phyloP scores from a whole-genome alignment of 345 rosid species.

The Durio zibethinus region DNA sequence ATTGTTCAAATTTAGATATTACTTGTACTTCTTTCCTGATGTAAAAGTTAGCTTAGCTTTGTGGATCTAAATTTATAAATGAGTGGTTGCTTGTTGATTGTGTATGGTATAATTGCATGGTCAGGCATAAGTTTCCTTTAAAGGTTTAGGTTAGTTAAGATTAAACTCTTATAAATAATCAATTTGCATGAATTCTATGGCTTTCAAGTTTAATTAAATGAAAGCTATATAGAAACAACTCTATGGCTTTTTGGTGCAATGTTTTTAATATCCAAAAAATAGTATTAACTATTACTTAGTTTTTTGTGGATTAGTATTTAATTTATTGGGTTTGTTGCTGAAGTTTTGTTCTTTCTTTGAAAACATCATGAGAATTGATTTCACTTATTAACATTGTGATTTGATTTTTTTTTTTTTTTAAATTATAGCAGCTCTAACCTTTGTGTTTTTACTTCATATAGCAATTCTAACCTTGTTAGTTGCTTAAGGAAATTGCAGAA shows the following conservation, averaged over 20 bases:
- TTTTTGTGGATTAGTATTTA: neutral
- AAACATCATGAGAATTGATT: neutral
- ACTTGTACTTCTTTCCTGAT: neutral
- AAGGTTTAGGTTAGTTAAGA: neutral
- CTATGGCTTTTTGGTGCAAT: neutral
- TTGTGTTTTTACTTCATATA: conserved; percentile 26
- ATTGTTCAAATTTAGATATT: conserved; percentile 5
- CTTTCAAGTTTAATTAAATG: neutral
- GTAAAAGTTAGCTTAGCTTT: neutral
- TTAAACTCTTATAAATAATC: neutral
- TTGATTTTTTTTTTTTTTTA: neutral
- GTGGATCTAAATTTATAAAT: neutral
- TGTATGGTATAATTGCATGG: neutral
- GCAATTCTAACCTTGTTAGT: conserved; percentile 82
- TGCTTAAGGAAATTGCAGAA: conserved; percentile 78
- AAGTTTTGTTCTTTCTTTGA: neutral
- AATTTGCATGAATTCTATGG: neutral
- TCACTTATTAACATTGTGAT: neutral
- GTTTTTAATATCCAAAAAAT: too few relatives aligned
- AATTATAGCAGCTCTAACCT: neutral
- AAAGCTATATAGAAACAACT: neutral
- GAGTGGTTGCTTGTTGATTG: neutral
- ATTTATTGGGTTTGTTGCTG: neutral
- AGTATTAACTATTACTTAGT: neutral
- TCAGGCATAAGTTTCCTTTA: neutral